Percentiles rank a stretch among this genome's conserved stretches.
Evolutionary conservation across 2,329 filamentous ascomycete species (phyloP).

Genomic region (Epichloe sp.): DNA sequence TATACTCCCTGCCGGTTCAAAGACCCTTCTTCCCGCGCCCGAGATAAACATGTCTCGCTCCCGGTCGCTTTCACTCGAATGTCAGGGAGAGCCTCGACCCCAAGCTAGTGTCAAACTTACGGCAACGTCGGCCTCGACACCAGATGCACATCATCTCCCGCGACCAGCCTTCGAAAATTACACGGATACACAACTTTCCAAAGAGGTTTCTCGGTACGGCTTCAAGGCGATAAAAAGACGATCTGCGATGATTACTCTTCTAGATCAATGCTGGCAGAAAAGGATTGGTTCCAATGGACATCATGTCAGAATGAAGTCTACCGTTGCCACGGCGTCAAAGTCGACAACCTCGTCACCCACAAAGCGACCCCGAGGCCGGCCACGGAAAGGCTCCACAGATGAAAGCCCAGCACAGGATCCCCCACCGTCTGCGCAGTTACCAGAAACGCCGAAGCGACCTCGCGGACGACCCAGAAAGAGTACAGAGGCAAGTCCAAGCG

Average conservation of each 20-base stretch:
- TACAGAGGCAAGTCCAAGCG: constrained; percentile 6
- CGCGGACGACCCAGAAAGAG: constrained; percentile 31
- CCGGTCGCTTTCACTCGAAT: not conserved
- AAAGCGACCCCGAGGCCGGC: constrained; percentile 20
- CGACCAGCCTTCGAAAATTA: constrained; percentile 47
- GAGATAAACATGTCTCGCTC: not conserved
- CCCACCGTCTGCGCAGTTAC: constrained; percentile 22
- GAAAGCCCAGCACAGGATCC: constrained; percentile 18
- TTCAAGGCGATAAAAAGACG: constrained; percentile 62
- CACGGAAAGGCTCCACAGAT: constrained; percentile 18
- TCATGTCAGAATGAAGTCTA: constrained; percentile 8
- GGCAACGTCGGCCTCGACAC: not conserved
- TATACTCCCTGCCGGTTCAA: constrained; percentile 7
- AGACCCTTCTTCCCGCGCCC: not conserved
- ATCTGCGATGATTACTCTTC: constrained; percentile 53
- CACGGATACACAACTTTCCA: constrained; percentile 49
- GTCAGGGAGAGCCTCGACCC: not conserved
- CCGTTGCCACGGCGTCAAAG: not conserved
- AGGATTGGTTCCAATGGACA: constrained; percentile 25
- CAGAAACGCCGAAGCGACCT: constrained; percentile 21
- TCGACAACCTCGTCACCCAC: constrained; percentile 5
- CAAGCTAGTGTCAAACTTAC: not conserved
- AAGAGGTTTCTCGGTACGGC: constrained; percentile 49
- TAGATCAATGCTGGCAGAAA: constrained; percentile 59
- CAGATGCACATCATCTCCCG: constrained; percentile 2